These are phyloP conservation scores for Akanthomyces uredinophilus DNA, from an alignment of 2,329 filamentous ascomycete species.

Conservation along the genomic window DNA sequence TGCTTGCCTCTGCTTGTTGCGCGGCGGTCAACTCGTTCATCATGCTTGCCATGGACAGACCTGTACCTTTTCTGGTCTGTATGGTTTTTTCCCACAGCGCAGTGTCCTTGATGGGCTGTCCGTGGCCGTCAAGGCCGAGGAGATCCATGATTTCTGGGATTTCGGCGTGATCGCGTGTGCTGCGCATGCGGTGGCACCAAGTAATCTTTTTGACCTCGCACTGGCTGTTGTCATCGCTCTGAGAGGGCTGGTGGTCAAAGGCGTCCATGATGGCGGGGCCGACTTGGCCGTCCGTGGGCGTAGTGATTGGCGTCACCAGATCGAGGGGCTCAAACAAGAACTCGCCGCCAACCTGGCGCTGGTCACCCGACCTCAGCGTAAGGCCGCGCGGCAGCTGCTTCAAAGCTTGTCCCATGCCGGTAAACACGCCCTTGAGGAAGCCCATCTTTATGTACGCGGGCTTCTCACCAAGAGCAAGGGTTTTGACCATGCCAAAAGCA, in stretches of 20 bases:
- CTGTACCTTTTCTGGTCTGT: slow-evolving; percentile 47
- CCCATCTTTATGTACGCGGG: slow-evolving; percentile 61
- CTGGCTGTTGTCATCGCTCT: slow-evolving; percentile 23
- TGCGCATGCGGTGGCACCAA: slow-evolving; percentile 80
- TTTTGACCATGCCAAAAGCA: slow-evolving; percentile 63
- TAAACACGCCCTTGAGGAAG: slow-evolving; percentile 43
- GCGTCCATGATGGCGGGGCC: slow-evolving; percentile 19
- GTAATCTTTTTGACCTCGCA: slow-evolving; percentile 56
- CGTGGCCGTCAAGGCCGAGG: slow-evolving; percentile 49
- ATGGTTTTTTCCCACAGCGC: slow-evolving; percentile 45
- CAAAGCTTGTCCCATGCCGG: slow-evolving; percentile 55
- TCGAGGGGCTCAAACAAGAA: slow-evolving; percentile 64
- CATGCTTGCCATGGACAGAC: slow-evolving; percentile 44
- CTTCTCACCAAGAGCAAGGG: slow-evolving; percentile 51
- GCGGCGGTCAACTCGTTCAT: slow-evolving; percentile 32
- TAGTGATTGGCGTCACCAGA: slow-evolving; percentile 40
- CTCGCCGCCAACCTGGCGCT: slow-evolving; percentile 68
- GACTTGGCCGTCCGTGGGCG: slow-evolving; percentile 34
- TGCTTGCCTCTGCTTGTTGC: background rate
- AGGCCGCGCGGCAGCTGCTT: slow-evolving; percentile 52
- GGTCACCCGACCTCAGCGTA: slow-evolving; percentile 59
- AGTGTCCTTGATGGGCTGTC: slow-evolving; percentile 32
- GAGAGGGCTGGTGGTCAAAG: slow-evolving; percentile 1
- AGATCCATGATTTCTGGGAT: slow-evolving; percentile 60
- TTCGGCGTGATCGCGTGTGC: slow-evolving; percentile 72